Conservation (phyloP, 2,329 filamentous ascomycete genomes). For the Cyphellophora attinorum region DNA sequence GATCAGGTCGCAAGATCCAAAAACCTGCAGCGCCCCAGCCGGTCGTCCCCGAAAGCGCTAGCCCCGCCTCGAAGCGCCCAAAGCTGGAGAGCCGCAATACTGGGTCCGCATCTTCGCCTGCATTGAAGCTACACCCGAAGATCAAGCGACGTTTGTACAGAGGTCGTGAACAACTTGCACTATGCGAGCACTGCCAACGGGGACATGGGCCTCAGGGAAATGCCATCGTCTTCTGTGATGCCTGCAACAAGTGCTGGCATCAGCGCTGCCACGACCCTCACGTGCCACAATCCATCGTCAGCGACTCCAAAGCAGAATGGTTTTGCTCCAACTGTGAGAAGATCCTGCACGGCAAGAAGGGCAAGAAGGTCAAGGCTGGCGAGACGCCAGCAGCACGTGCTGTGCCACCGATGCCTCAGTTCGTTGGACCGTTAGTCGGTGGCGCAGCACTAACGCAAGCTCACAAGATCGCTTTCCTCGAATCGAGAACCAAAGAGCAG, state of each 20-base stretch:
- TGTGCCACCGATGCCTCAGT: constrained; percentile 5
- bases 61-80: constrained; percentile 9
- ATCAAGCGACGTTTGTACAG: constrained; percentile 50
- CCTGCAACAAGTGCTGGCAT: constrained; percentile 71
- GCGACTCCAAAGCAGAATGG: constrained; percentile 60
- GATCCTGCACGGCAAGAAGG: constrained; percentile 18
- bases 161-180: constrained; percentile 30
- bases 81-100: constrained; percentile 12
- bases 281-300: constrained; percentile 60
- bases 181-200: constrained; percentile 65
- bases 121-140: constrained; percentile 30
- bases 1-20: constrained; percentile 64
- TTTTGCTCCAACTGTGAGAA: constrained; percentile 54
- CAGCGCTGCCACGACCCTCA: constrained; percentile 70
- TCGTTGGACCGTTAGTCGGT: constrained; percentile 12
- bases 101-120: constrained; percentile 1
- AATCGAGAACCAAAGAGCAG: constrained; percentile 15
- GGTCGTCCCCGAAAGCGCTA: constrained; percentile 28
- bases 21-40: constrained; percentile 52
- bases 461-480: constrained; percentile 15
- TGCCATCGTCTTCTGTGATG: constrained; percentile 77
- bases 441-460: constrained; percentile 9
- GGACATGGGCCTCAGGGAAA: constrained; percentile 64
- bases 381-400: constrained; percentile 2
- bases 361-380: constrained; percentile 7